These are phyloP conservation scores for Argentina anserina DNA, from an alignment of 306 rosid genomes.

Conservation along the genomic window DNA sequence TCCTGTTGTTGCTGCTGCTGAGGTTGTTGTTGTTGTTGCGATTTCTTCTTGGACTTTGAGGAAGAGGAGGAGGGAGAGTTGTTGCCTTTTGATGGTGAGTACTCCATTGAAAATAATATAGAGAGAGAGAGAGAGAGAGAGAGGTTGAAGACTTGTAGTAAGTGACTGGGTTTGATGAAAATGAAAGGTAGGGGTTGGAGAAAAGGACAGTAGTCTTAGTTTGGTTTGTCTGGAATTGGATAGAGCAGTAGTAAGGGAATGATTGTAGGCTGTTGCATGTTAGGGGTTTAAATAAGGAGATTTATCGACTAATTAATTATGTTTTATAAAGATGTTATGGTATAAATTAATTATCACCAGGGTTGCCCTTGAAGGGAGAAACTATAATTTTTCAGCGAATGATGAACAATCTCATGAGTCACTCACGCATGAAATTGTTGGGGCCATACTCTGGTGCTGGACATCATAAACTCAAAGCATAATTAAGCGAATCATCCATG, in stretches of 20 bases:
- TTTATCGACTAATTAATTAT: neutral
- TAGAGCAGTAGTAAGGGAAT: conserved; percentile 23
- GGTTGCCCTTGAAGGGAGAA: conserved; percentile 1
- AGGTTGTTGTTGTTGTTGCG: conserved; percentile 18
- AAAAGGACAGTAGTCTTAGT: conserved; percentile 5
- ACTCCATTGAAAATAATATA: conserved; percentile 23
- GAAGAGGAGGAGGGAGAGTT: conserved; percentile 23
- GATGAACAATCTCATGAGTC: conserved; percentile 17
- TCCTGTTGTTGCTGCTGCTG: conserved; percentile 24
- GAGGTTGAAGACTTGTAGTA: neutral
- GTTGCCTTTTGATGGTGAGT: conserved; percentile 14
- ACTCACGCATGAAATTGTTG: conserved; percentile 18
- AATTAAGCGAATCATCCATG: conserved; percentile 2
- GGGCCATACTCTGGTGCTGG: conserved; percentile 5
- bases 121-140: neutral
- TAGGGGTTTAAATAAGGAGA: conserved; percentile 38
- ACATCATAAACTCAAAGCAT: neutral
- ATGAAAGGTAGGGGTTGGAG: neutral
- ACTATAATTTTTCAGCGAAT: neutral
- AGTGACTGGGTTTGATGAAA: neutral
- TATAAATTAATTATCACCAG: neutral
- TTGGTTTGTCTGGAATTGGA: conserved; percentile 4
- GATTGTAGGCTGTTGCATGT: conserved; percentile 41
- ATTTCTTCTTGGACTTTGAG: conserved; percentile 32
- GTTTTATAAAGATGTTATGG: neutral